Evolutionary conservation across 441 rosid species (phyloP), one percentile per base, ranked within the genome.

Genomic region (Biscutella laevigata): DNA sequence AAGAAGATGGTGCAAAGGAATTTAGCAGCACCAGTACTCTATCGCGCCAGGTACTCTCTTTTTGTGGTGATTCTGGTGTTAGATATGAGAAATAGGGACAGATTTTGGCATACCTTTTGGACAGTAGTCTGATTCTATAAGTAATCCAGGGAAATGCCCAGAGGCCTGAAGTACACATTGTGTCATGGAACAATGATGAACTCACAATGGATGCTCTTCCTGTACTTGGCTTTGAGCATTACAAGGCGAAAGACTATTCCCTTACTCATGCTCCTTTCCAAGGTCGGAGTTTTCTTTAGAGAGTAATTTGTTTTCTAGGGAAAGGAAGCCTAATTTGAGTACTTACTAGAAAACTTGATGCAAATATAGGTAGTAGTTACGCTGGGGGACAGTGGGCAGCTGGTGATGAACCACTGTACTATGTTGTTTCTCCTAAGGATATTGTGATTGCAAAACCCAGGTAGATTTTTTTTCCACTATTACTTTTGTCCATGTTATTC

Each of bases 311-410:
- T 25, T 63, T 53, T 58, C 29, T 47, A 8, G 49, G 49, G 44
- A 22, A 53, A 52, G 27, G 67, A 48, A 39, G 49, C 30, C 45
- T 50, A 35, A 52, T 50, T 56, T 69, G 24, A 57, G 57, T 54
- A 27, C 33, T 72, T 52, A 11, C 61, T 55, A 48, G 12, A 36
- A 44, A 17, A 17, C 1, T 57, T 44, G 30, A 40, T 62, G 45
- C 67, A 59, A 64, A 40, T 71, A 25, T 74, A 94, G 99, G 99
- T 71, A 89, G 96, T 69, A 89, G 99, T 64, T 84, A 94, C 67
- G 96, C 89, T 71, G 96, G 99, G 62, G 97, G 99, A 53, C 99
- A 86, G 72, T 94, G 99, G 99, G 94, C 95, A 52, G 89, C 99
- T 76, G 97, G 97, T 61, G 96, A 89, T 73, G 99, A 94, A 63